Evolutionary conservation across 345 rosid genomes (phyloP).

Genomic region (Arabis hirsuta): DNA sequence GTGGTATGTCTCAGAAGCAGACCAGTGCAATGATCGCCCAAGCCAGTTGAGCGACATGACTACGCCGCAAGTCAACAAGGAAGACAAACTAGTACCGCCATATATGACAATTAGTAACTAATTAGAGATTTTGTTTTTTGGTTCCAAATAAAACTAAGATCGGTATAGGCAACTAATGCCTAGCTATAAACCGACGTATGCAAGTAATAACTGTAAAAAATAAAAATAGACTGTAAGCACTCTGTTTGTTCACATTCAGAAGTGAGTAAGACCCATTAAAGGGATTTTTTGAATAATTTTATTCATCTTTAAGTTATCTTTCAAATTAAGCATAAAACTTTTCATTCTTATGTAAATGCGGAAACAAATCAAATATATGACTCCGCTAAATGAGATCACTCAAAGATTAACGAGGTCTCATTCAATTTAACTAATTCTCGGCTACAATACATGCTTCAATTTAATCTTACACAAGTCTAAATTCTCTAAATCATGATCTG

Average conservation of each 20-base stretch:
- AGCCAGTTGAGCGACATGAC: neutral
- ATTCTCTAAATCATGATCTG: no score
- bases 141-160: conserved; percentile 30
- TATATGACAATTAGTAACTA: conserved; percentile 17
- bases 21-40: neutral
- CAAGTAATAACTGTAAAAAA: conserved; percentile 11
- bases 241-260: conserved; percentile 20
- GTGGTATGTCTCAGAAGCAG: neutral
- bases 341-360: neutral
- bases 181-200: conserved; percentile 27
- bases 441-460: no score
- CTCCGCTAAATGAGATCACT: no score
- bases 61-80: neutral
- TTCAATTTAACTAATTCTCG: no score
- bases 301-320: neutral
- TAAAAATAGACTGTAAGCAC: conserved; percentile 23
- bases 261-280: conserved; percentile 31
- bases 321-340: neutral
- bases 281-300: conserved; percentile 25
- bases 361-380: no score
- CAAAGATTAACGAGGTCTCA: no score
- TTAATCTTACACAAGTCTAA: no score
- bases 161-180: conserved; percentile 23
- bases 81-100: conserved; percentile 22
- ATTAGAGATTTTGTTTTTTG: neutral